Evolutionary conservation across 352 stramenopile genomes (phyloP).

Genomic region (Globisporangium takayamanum): DNA sequence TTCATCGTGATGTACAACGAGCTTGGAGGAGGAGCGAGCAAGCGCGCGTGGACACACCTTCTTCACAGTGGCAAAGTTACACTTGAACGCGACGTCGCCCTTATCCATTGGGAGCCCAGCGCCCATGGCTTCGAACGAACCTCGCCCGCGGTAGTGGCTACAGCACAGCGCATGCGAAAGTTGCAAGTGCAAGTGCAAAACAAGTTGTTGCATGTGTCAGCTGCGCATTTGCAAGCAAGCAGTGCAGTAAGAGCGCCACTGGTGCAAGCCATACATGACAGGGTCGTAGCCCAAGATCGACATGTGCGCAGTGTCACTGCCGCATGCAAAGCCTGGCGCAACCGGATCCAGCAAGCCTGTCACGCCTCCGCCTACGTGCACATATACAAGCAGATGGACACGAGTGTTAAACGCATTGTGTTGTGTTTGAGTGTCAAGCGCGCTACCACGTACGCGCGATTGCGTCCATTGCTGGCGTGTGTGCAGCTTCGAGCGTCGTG

Average conservation of each 20-base stretch:
- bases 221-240: too few relatives aligned
- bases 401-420: background rate
- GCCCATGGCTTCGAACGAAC: conserved; percentile 86
- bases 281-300: conserved; percentile 87
- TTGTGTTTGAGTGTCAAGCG: background rate
- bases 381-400: background rate
- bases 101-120: conserved; percentile 77
- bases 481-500: conserved; percentile 62
- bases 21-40: background rate
- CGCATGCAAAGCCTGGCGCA: conserved; percentile 75
- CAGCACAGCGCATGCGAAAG: background rate
- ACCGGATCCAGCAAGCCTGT: conserved; percentile 83
- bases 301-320: conserved; percentile 87
- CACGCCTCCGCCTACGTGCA: conserved; percentile 45
- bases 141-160: conserved; percentile 79
- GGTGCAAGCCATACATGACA: conserved; percentile 34
- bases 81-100: conserved; percentile 86
- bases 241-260: background rate
- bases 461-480: conserved; percentile 78
- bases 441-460: conserved; percentile 51
- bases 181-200: too few relatives aligned
- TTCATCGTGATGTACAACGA: background rate
- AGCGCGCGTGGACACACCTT: conserved; percentile 15
- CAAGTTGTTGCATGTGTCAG: too few relatives aligned
- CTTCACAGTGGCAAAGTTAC: conserved; percentile 81